Percentiles rank a stretch among this genome's conserved stretches.
These are phyloP conservation scores for Eucalyptus shirleyi DNA, from an alignment of 345 rosid genomes.

Conservation along the genomic window DNA sequence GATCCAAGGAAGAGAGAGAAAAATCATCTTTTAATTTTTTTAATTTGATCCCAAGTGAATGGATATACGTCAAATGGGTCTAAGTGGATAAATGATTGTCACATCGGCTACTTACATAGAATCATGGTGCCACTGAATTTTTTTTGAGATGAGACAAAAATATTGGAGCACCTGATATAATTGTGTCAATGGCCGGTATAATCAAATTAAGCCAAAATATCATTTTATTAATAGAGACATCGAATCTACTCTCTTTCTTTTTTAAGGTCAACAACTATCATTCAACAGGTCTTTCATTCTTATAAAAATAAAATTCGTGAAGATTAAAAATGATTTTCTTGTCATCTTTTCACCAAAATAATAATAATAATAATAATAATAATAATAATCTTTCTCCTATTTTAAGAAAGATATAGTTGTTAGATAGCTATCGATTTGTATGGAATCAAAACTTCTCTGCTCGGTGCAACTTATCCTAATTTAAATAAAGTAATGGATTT, in stretches of 20 bases:
- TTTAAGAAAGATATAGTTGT: background rate
- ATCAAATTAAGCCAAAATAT: background rate
- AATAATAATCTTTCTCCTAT: background rate
- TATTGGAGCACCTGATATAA: background rate
- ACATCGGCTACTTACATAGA: background rate
- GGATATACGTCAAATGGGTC: background rate
- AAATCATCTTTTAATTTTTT: background rate
- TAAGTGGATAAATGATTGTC: background rate
- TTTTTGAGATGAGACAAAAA: background rate
- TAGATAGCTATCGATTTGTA: background rate
- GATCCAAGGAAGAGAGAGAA: background rate
- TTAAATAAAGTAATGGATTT: background rate
- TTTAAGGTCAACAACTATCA: background rate
- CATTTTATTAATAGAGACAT: background rate
- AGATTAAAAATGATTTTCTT: background rate
- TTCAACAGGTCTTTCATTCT: background rate
- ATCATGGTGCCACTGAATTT: background rate
- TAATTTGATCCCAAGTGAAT: background rate
- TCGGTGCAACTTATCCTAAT: background rate
- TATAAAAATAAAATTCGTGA: background rate
- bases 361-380: accelerated
- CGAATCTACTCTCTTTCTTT: background rate
- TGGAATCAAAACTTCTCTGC: background rate
- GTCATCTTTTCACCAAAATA: background rate
- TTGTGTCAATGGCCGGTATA: background rate